These are phyloP conservation scores for Neonectria punicea DNA, from an alignment of 2,329 filamentous ascomycete species.

Conservation along the genomic window DNA sequence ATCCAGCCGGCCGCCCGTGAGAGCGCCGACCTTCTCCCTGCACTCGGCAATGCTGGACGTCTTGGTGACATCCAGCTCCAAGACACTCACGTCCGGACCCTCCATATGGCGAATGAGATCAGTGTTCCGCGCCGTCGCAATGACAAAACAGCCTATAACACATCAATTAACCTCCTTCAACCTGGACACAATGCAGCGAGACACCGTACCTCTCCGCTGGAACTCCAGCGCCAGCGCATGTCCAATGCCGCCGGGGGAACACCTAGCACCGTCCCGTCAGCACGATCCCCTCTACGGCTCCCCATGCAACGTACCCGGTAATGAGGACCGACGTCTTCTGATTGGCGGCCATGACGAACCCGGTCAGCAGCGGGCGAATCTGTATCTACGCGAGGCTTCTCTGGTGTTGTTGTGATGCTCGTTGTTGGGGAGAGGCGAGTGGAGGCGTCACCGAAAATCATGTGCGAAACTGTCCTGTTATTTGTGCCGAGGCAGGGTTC, in stretches of 20 bases:
- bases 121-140: conserved; percentile 64
- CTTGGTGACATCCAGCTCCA: conserved; percentile 65
- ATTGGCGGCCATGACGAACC: conserved; percentile 31
- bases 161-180: neutral
- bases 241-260: conserved; percentile 68
- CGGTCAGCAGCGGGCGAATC: neutral
- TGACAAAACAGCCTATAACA: conserved; percentile 56
- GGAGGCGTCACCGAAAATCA: neutral
- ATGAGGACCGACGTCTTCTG: conserved; percentile 61
- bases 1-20: conserved; percentile 65
- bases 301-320: conserved; percentile 54
- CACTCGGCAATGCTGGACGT: conserved; percentile 61
- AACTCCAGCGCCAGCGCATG: conserved; percentile 65
- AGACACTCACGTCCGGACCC: conserved; percentile 58
- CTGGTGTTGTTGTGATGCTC: neutral
- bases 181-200: neutral
- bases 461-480: neutral
- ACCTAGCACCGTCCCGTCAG: conserved; percentile 49
- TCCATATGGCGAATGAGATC: conserved; percentile 59
- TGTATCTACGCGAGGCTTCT: neutral
- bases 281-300: neutral
- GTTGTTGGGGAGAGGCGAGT: neutral
- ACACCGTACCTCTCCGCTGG: conserved; percentile 56
- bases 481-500: neutral
- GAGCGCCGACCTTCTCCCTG: conserved; percentile 56